phyloP scores from a whole-genome alignment of 306 rosid species.

The Erythrophleum fordii region DNA sequence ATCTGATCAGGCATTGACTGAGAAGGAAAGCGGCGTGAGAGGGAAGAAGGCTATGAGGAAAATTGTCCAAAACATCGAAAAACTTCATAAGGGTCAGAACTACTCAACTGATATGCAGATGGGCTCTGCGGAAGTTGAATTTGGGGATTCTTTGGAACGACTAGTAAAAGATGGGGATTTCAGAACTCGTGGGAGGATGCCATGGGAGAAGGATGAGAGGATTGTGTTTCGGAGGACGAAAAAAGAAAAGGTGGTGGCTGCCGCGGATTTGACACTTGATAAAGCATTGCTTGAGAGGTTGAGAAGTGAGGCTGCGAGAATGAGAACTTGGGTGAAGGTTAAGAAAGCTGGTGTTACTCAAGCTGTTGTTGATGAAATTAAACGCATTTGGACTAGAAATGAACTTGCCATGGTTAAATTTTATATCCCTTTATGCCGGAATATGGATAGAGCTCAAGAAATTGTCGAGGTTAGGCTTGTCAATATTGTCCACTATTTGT shows the following conservation, averaged over 20 bases:
- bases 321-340: constrained; percentile 83
- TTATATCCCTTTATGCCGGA: constrained; percentile 73
- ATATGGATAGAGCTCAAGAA: constrained; percentile 90
- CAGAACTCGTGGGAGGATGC: constrained; percentile 53
- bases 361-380: constrained; percentile 67
- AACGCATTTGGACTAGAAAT: constrained; percentile 59
- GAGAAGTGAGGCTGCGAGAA: constrained; percentile 64
- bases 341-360: constrained; percentile 85
- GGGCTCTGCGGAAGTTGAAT: constrained; percentile 42
- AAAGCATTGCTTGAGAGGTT: constrained; percentile 64
- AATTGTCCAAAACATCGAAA: constrained; percentile 58
- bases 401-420: constrained; percentile 87
- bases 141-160: constrained; percentile 51
- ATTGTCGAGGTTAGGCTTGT: constrained; percentile 73
- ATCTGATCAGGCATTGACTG: constrained; percentile 41
- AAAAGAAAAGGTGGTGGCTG: constrained; percentile 51
- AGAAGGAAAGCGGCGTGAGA: constrained; percentile 50
- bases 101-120: constrained; percentile 39
- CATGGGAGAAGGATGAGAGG: constrained; percentile 79
- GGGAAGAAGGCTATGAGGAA: constrained; percentile 61
- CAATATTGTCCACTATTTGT: neutral
- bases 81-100: constrained; percentile 40
- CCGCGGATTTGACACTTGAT: constrained; percentile 69
- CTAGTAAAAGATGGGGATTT: constrained; percentile 37
- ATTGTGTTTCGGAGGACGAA: constrained; percentile 48